Conservation (phyloP, 257 asterid species). For the Ehretia macrophylla region DNA sequence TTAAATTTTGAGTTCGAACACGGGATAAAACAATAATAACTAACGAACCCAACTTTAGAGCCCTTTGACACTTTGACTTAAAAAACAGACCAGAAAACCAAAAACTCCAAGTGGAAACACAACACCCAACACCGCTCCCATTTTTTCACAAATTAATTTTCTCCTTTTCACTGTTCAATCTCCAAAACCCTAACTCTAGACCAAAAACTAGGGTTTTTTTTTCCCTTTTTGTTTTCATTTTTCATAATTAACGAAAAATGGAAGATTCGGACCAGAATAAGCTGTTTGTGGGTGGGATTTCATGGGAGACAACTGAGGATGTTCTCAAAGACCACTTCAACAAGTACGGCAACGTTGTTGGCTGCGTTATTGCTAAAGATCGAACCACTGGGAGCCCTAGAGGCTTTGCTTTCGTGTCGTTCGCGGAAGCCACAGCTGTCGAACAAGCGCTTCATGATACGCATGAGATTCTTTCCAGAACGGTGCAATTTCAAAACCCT, state of each 20-base stretch:
- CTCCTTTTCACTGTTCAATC: background rate
- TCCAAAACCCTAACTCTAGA: background rate
- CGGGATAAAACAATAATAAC: too few relatives aligned
- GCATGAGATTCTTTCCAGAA: conserved; percentile 72
- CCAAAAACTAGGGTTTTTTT: background rate
- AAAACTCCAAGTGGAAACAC: background rate
- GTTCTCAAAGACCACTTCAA: conserved; percentile 55
- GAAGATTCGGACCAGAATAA: conserved; percentile 66
- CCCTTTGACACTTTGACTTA: background rate
- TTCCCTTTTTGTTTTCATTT: too few relatives aligned
- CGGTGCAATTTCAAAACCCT: conserved; percentile 32
- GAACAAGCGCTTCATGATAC: conserved; percentile 64
- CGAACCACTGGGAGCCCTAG: conserved; percentile 59
- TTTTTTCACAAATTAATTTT: background rate
- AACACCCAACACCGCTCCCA: background rate
- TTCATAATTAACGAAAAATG: conserved; percentile 25
- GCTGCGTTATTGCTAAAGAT: conserved; percentile 53
- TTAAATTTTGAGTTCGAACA: too few relatives aligned
- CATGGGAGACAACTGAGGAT: conserved; percentile 74
- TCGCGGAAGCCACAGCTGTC: conserved; percentile 56
- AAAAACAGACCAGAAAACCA: too few relatives aligned
- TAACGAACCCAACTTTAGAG: background rate
- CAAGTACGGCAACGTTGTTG: conserved; percentile 64
- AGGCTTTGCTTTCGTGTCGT: conserved; percentile 85
- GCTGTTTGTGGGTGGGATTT: conserved; percentile 85